Evolutionary conservation across 371 early-diverging fungal genomes (phyloP), one percentile per base, ranked within the genome.

Genomic region (Dichotomocladium elegans): DNA sequence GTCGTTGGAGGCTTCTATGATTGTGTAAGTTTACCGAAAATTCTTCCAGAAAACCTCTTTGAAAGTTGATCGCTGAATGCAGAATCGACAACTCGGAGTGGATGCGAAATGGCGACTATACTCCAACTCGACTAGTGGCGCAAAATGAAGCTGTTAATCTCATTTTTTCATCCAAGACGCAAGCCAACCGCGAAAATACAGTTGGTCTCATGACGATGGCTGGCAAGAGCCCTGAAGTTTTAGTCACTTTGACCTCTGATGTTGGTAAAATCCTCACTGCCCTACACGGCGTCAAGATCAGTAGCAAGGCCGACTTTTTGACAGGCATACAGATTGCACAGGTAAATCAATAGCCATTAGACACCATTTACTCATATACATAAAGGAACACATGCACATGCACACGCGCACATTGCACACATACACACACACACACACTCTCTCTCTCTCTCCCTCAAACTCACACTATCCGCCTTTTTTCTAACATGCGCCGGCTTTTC

Each of bases 11-110:
- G 49, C 49, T 33, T 33, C 49, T 9, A 48, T 48, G 49, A 48
- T 48, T 34, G 49, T 48, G 49, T 48, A 48, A 22, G 49, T 25
- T 8, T 0, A 15, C 25, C 15, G 8, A 17, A 12, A 27, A 19
- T 31, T n/a, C 29, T 27, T 21, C 8, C 10, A 43, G 15, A 43
- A 11, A 19, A 21, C 29, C 11, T 11, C 30, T 10, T 19, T 14
- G 14, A 8, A 30, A 31, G 9, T 31, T n/a, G 3, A 17, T n/a
- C 29, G 21, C n/a, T 41, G n/a, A 29, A 7, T 41, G 43, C 54
- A 94, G 94, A n/a, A 74, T 96, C 51, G 98, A 98, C 72, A 99
- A 98, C 80, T 98, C 96, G 28, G 97, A 98, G 71, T 98, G 94
- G 94, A 92, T 96, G 91, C 83, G 98, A 64, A 98, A 99, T 63